Conservation (phyloP, 371 early-diverging fungal genomes). For the Rhizopus arrhizus region DNA sequence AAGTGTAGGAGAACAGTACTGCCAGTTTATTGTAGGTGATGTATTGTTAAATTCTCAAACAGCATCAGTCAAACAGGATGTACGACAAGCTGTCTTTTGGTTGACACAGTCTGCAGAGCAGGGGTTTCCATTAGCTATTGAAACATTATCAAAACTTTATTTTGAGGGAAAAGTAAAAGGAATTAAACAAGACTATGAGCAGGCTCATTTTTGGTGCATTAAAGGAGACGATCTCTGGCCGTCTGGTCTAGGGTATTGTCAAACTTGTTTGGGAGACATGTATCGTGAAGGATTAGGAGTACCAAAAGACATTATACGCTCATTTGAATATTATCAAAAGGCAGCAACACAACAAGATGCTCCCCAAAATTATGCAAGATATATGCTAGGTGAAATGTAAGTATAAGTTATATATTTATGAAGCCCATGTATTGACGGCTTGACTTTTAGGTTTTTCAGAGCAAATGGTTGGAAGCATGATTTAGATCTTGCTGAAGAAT, state of each 20-base stretch:
- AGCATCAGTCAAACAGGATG: slow-evolving; percentile 25
- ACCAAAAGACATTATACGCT: slow-evolving; percentile 38
- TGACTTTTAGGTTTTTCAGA: slow-evolving; percentile 39
- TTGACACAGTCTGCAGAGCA: slow-evolving; percentile 48
- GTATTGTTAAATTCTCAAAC: slow-evolving; percentile 27
- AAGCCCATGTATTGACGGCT: not conserved
- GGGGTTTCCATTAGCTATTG: slow-evolving; percentile 51
- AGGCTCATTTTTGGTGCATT: slow-evolving; percentile 47
- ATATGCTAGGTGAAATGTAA: slow-evolving; percentile 55
- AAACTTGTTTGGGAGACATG: slow-evolving; percentile 52
- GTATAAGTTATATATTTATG: slow-evolving; percentile 5
- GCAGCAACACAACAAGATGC: slow-evolving; percentile 54
- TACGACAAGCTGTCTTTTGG: slow-evolving; percentile 50
- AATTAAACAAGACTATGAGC: slow-evolving; percentile 43
- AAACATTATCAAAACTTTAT: slow-evolving; percentile 41
- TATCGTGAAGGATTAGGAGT: slow-evolving; percentile 47
- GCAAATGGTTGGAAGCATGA: slow-evolving; percentile 49
- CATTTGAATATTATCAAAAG: slow-evolving; percentile 54
- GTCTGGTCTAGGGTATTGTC: slow-evolving; percentile 52
- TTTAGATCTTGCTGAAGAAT: slow-evolving; percentile 42
- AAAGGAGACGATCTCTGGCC: slow-evolving; percentile 56
- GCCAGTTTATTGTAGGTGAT: slow-evolving; percentile 55
- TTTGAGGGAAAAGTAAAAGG: slow-evolving; percentile 37
- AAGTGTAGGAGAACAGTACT: slow-evolving; percentile 46
- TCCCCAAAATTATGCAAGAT: slow-evolving; percentile 54